Conservation (phyloP, 352 stramenopile species). For the Pelagophyceae sp. region DNA sequence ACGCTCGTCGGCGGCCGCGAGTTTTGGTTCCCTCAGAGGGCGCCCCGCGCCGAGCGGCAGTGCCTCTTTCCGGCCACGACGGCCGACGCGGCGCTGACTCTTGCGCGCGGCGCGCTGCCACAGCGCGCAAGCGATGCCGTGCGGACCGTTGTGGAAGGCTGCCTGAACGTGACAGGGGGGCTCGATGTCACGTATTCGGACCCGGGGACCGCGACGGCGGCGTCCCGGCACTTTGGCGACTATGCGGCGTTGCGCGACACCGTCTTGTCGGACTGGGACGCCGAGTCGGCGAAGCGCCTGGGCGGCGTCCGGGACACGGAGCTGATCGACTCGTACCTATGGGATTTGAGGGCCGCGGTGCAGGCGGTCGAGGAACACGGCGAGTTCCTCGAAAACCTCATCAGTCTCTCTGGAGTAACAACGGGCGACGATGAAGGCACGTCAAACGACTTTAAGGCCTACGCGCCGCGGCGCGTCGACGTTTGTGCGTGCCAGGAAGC, state of each 20-base stretch:
- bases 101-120: not conserved
- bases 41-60: slow-evolving; percentile 39
- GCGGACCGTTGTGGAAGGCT: not conserved
- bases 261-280: slow-evolving; percentile 31
- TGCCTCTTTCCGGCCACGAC: slow-evolving; percentile 44
- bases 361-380: slow-evolving; percentile 69
- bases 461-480: slow-evolving; percentile 52
- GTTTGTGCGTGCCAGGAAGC: slow-evolving; percentile 81
- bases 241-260: not conserved
- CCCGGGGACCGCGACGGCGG: too few relatives aligned
- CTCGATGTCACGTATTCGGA: not conserved
- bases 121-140: not conserved
- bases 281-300: slow-evolving; percentile 30
- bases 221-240: not conserved
- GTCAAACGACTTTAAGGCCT: not conserved
- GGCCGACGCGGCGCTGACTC: not conserved
- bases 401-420: too few relatives aligned
- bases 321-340: slow-evolving; percentile 75
- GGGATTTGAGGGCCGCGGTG: slow-evolving; percentile 75
- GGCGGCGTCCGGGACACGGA: slow-evolving; percentile 23
- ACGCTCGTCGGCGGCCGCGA: slow-evolving; percentile 44
- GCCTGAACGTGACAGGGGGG: not conserved
- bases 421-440: too few relatives aligned
- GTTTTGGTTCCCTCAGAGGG: slow-evolving; percentile 51
- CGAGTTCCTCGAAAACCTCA: slow-evolving; percentile 61